These are phyloP conservation scores for Epichloe glyceriae DNA, from an alignment of 2,329 filamentous ascomycete genomes.

Conservation along the genomic window DNA sequence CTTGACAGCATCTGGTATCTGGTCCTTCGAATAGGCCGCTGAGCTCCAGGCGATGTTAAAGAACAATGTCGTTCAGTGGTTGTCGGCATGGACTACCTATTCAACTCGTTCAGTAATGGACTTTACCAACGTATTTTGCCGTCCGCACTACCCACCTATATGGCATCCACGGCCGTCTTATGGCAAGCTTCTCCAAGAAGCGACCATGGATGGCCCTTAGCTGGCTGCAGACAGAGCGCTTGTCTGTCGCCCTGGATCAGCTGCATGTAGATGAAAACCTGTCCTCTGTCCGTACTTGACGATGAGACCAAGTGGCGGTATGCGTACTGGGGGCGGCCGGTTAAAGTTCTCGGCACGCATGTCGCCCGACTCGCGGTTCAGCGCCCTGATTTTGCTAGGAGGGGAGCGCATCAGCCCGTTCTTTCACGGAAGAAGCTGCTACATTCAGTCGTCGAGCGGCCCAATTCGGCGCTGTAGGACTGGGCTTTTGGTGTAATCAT, in stretches of 20 bases:
- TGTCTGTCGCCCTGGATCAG: constrained; percentile 11
- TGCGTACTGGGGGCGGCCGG: constrained; percentile 17
- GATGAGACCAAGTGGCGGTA: constrained; percentile 19
- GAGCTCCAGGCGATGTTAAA: constrained; percentile 10
- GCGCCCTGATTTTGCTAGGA: constrained; percentile 16
- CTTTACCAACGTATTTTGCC: neutral
- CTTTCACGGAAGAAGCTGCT: constrained; percentile 13
- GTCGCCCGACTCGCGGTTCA: constrained; percentile 12
- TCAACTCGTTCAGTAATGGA: constrained; percentile 8
- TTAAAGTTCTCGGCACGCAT: constrained; percentile 10
- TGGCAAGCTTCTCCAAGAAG: constrained; percentile 9
- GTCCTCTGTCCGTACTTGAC: constrained; percentile 20
- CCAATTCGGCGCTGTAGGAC: neutral
- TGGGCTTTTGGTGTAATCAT: neutral
- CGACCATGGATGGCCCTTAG: constrained; percentile 13
- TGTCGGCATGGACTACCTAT: constrained; percentile 17
- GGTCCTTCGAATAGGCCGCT: constrained; percentile 18
- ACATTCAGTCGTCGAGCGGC: neutral
- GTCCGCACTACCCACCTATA: constrained; percentile 8
- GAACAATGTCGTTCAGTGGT: constrained; percentile 20
- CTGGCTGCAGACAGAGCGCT: constrained; percentile 17
- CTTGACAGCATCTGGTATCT: constrained; percentile 15
- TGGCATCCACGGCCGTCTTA: constrained; percentile 8
- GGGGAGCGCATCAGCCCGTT: constrained; percentile 13
- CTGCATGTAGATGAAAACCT: constrained; percentile 17